Base-by-base conservation (phyloP, 192 early-diverging fungal species). In the Coemansia javaensis region DNA sequence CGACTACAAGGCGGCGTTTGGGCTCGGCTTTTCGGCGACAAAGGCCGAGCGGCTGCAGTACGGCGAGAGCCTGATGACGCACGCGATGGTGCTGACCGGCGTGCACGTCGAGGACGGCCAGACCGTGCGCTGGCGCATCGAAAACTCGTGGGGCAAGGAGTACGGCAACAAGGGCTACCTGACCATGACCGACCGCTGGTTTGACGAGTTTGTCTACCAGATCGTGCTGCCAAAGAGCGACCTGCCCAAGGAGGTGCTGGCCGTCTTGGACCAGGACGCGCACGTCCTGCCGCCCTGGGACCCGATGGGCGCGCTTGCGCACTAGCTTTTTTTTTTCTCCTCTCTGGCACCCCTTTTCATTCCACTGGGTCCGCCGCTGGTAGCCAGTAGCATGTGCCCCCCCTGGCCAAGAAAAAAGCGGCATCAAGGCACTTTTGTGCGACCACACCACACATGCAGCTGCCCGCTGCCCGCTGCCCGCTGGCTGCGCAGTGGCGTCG, bases 81-180 rank as follows among this genome's bases (percentile, higher is more conserved):
- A 89, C 38, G 85, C 85, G 8, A 89, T 89, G 87, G 77, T 86
- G 12, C 82, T 87, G 50, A 86, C 84, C 0, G 87, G 85, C 37
- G 85, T 86, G 14, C 85, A 89, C 52, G 32, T 82, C 34, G 80
- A 81, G 57, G 52, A 76, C 42, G 84, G 61, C 40, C 70, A 81
- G 47, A 72, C 80, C 24, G 60, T 86, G 44, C 80, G 87, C 34
- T 89, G 87, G 87, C 54, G 85, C 10, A 80, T 87, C 34, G 84
- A 89, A 49, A 87, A 89, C 73, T 76, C 71, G 25, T 82, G 83
- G 83, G 83, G 86, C 37, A 66, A 75, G 34, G 56, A 58, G 46
- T 59, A 62, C 9, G 87, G 87, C 43, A 79, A 82, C 40, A 87
- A 83, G 65, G 87, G 87, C 2, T 89, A 85, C 59, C 70, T 82